These are phyloP conservation scores for Phytopythium delawarense DNA, from an alignment of 352 stramenopile genomes.

Conservation along the genomic window DNA sequence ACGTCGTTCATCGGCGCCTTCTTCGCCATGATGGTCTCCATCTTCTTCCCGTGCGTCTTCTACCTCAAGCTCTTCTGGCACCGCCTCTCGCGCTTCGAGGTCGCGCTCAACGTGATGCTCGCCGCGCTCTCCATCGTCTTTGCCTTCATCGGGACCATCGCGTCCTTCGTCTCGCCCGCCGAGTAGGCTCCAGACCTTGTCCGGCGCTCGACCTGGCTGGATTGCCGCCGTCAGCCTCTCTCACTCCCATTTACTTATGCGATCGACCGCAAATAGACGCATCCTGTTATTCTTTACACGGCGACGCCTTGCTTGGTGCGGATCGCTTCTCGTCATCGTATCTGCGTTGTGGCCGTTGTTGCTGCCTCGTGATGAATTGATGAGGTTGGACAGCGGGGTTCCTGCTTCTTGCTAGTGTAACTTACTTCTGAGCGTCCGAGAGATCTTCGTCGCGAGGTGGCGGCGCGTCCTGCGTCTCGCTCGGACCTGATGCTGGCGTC, in stretches of 20 bases:
- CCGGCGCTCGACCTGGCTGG: background rate
- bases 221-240: background rate
- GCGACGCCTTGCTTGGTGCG: background rate
- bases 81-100: slow-evolving; percentile 40
- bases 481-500: background rate
- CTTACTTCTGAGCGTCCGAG: background rate
- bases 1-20: slow-evolving; percentile 84
- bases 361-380: background rate
- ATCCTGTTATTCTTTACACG: slow-evolving; percentile 1
- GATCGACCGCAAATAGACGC: slow-evolving; percentile 1
- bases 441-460: background rate
- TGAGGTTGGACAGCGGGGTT: background rate
- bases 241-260: background rate
- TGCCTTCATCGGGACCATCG: slow-evolving; percentile 70
- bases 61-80: slow-evolving; percentile 83
- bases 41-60: slow-evolving; percentile 82
- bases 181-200: slow-evolving; percentile 21
- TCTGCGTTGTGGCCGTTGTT: background rate
- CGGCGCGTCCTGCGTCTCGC: background rate
- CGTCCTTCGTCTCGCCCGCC: slow-evolving; percentile 70
- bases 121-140: slow-evolving; percentile 60
- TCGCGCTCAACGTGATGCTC: slow-evolving; percentile 49
- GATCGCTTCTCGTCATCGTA: background rate
- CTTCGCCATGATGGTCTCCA: slow-evolving; percentile 79
- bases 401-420: background rate